Base-by-base conservation (phyloP, 1,284 basidiomycete species). In the Leccinum angustisporum region DNA sequence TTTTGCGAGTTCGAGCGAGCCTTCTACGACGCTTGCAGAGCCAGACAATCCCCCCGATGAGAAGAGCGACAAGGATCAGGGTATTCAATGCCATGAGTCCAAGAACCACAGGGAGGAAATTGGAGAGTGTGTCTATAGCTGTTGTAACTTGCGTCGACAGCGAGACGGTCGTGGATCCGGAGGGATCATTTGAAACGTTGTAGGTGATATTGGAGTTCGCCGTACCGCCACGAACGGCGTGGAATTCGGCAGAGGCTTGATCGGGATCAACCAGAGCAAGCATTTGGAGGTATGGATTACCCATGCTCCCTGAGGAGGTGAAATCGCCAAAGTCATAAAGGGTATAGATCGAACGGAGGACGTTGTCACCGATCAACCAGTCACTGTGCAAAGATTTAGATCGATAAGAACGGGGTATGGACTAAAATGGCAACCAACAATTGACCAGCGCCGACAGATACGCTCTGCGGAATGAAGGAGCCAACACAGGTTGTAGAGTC, bases 301-400 rank as follows among this genome's bases (percentile, higher is more conserved):
- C 89, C 85, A 87, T 86, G 21, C 80, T 75, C 43, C 83, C 83
- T 5, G 80, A 77, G 11, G 79, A 73, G 69, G 87, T 83, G 68
- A 86, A 92, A 75, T 93, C 90, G 25, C 93, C 93, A 71, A 92
- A 93, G 75, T 95, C 90, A 73, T 94, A 95, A 58, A 95, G 78
- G 14, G 91, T 85, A 77, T 95, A 95, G 48, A 92, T 77, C 8
- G 92, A 92, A 59, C 93, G 90, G 62, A 94, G 81, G 72, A 92
- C 82, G 68, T 90, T 91, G 74, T 90, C 91, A 36, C 93, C 93
- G 54, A 95, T 75, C 58, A 95, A 79, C 86, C 88, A 89, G 70
- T 92, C 90, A 70, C 89, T 91, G 34, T 25, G 51, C 43, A 56
- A 50, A 33, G 40, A 50, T 61, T 70, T 33, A 62, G 61, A 57